phyloP scores from a whole-genome alignment of 192 early-diverging fungal species.

The Kappamyces sp. region DNA sequence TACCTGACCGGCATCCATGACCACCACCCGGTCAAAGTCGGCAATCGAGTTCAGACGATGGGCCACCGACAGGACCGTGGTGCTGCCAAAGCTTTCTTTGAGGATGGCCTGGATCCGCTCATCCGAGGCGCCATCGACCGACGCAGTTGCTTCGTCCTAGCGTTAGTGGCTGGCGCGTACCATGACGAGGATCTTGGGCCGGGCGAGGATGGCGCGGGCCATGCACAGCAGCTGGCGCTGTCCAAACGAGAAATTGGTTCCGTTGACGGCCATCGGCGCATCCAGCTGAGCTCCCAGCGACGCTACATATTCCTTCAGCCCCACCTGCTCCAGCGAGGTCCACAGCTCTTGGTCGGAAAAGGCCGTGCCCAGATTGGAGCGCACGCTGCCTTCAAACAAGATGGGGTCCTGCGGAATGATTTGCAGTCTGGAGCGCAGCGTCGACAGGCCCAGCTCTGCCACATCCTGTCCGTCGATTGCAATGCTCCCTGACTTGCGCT shows the following conservation, averaged over 20 bases:
- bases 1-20: slow-evolving; percentile 59
- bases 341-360: slow-evolving; percentile 55
- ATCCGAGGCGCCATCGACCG: slow-evolving; percentile 45
- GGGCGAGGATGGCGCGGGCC: slow-evolving; percentile 5
- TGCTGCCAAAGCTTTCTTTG: slow-evolving; percentile 54
- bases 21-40: slow-evolving; percentile 54
- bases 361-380: slow-evolving; percentile 66
- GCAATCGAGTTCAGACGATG: slow-evolving; percentile 37
- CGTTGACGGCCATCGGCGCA: slow-evolving; percentile 51
- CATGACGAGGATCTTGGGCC: slow-evolving; percentile 22
- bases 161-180: not conserved
- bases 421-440: slow-evolving; percentile 24
- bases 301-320: slow-evolving; percentile 47
- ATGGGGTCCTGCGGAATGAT: slow-evolving; percentile 38
- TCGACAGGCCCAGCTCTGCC: slow-evolving; percentile 19
- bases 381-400: slow-evolving; percentile 48
- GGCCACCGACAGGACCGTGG: slow-evolving; percentile 71
- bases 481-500: slow-evolving; percentile 24
- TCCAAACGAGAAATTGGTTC: slow-evolving; percentile 65
- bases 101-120: slow-evolving; percentile 67
- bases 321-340: slow-evolving; percentile 40
- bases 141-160: slow-evolving; percentile 52
- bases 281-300: slow-evolving; percentile 50
- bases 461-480: slow-evolving; percentile 46
- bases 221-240: slow-evolving; percentile 30